Percentiles rank a stretch among this genome's conserved stretches.
Evolutionary conservation across 2,329 filamentous ascomycete genomes (phyloP).

Genomic region (Colletotrichum lini): DNA sequence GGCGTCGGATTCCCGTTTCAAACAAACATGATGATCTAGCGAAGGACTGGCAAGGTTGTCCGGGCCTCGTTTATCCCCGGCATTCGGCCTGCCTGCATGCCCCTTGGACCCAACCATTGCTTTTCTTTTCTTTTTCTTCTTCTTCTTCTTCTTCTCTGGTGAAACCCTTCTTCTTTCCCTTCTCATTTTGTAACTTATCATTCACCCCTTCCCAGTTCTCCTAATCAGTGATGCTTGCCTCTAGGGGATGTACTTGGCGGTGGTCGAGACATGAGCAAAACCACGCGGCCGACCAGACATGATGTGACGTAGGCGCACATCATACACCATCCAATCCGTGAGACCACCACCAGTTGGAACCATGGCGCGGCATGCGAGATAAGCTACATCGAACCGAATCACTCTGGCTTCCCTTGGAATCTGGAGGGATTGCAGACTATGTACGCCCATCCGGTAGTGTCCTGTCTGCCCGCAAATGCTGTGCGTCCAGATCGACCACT

Average conservation of each 20-base stretch:
- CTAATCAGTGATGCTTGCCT: slow-evolving; percentile 5
- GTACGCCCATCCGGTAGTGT: neutral
- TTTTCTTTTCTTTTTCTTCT: neutral
- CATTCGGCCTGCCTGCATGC: slow-evolving; percentile 10
- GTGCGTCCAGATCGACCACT: neutral
- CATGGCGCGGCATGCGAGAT: slow-evolving; percentile 18
- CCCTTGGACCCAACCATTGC: slow-evolving; percentile 13
- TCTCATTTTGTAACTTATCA: too few relatives aligned
- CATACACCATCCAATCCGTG: slow-evolving; percentile 6
- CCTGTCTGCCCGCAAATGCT: neutral
- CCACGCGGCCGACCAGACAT: slow-evolving; percentile 10
- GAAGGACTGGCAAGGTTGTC: neutral
- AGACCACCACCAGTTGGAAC: slow-evolving; percentile 14
- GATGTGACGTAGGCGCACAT: too few relatives aligned
- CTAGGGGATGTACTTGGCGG: slow-evolving; percentile 11
- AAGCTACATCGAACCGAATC: neutral
- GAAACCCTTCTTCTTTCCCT: neutral
- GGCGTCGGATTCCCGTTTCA: neutral
- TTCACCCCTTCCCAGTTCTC: neutral
- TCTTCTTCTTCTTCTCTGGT: neutral
- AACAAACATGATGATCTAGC: neutral
- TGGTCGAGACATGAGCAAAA: slow-evolving; percentile 32
- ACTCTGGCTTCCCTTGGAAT: neutral
- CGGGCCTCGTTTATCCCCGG: neutral
- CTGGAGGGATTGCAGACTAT: neutral